Base-by-base conservation (phyloP, 23 red algal species). In the Cyanidioschyzon merolae region DNA sequence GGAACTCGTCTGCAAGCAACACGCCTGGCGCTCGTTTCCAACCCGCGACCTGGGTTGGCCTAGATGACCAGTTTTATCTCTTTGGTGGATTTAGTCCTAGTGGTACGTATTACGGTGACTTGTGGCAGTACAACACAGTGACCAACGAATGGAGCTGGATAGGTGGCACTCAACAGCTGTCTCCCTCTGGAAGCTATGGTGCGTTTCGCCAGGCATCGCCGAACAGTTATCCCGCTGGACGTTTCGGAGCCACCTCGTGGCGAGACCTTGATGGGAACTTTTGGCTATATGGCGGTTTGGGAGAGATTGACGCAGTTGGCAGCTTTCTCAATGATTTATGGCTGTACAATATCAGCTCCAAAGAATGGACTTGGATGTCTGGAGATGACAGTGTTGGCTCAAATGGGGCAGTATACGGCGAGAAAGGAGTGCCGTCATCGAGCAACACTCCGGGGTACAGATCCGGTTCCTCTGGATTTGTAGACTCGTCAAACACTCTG, bases 281-380 rank as follows among this genome's bases (percentile, higher is more conserved):
- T 25, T 25, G 21, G 63, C 63, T 71, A 3, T 71, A 17, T 27
- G 63, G 63, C 29, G 63, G 63, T 71, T 71, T 17, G 12, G 63
- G 63, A 7, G 7, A 71, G 2, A 21, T 7, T 15, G 30, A 15
- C 63, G 29, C 16, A 27, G 21, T 12, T 7, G 63, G 63, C 12
- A 3, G 3, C n/a, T n/a, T n/a, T 3, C 63, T 71, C 63, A 71
- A 71, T 71, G 63, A 71, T 71, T 32, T 25, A 3, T 71, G 63
- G 63, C 16, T 71, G 7, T 71, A 32, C 63, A 35, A 71, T 35
- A 32, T 27, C 12, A 54, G 45, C 21, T 7, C 7, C 12, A 15
- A 7, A 54, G 21, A 15, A 7, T 71, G 63, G 63, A 35, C 32
- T 32, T 71, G 12, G 12, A 32, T 71, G 7, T 7, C 63, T 71